phyloP scores from a whole-genome alignment of 2,329 filamentous ascomycete species.

The Colletotrichum coccodes region DNA sequence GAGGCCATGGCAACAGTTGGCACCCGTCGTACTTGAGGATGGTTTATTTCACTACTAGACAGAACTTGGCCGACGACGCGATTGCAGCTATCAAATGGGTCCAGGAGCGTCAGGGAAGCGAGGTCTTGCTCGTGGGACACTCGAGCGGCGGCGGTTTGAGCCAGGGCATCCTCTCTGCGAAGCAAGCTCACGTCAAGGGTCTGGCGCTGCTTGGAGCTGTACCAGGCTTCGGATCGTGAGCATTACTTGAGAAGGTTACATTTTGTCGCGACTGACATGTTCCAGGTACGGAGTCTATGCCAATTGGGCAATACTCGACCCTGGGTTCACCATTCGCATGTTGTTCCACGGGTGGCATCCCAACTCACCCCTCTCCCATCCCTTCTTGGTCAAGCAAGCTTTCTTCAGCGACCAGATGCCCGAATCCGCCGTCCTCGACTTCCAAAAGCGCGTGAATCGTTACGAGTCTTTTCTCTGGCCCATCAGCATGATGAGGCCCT shows the following conservation, averaged over 20 bases:
- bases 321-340: conserved; percentile 57
- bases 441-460: conserved; percentile 53
- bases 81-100: conserved; percentile 53
- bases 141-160: conserved; percentile 61
- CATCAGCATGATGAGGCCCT: conserved; percentile 55
- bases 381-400: conserved; percentile 55
- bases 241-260: background rate
- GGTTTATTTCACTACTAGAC: conserved; percentile 55
- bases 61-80: conserved; percentile 55
- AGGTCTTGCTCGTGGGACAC: conserved; percentile 59
- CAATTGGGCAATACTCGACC: conserved; percentile 58
- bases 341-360: conserved; percentile 59
- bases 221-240: conserved; percentile 59
- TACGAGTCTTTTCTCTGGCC: conserved; percentile 66
- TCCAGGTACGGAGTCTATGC: conserved; percentile 49
- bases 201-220: conserved; percentile 58
- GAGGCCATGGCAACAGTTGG: conserved; percentile 64
- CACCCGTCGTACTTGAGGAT: conserved; percentile 58
- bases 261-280: background rate
- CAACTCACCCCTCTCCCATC: conserved; percentile 62
- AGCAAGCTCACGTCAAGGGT: conserved; percentile 51
- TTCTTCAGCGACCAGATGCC: conserved; percentile 61
- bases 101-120: conserved; percentile 39
- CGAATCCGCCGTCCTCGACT: conserved; percentile 48
- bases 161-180: conserved; percentile 58